A percentile compares a stretch with the other conserved stretches of the same genome.
Conservation (phyloP, 805 yeast genomes). For the Candida rishiriensis region DNA sequence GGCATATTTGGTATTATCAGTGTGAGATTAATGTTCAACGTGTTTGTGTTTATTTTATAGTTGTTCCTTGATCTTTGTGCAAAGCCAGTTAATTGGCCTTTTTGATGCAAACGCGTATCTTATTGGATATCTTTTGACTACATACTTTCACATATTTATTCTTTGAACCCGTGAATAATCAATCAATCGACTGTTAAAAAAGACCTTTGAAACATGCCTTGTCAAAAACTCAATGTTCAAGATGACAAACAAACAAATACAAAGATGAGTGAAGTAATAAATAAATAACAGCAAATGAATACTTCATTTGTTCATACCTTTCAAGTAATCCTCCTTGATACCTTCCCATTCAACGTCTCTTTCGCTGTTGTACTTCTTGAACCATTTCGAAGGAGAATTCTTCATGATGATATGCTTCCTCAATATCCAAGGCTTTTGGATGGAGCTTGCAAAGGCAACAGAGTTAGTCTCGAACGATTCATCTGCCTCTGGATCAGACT, state of each 20-base stretch:
- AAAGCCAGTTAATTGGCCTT: too few relatives aligned
- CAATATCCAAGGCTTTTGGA: slow-evolving; percentile 34
- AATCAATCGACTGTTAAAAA: too few relatives aligned
- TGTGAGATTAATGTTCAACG: too few relatives aligned
- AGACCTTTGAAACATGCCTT: too few relatives aligned
- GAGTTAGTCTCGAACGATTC: slow-evolving; percentile 74
- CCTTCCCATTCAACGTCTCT: slow-evolving; percentile 30
- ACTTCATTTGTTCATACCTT: slow-evolving; percentile 29
- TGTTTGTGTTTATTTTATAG: background rate
- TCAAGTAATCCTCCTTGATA: slow-evolving; percentile 32
- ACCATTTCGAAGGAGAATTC: slow-evolving; percentile 35
- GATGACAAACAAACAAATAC: too few relatives aligned
- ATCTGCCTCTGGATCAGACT: slow-evolving; percentile 64
- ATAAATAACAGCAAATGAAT: background rate
- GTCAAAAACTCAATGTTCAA: too few relatives aligned
- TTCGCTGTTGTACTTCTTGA: slow-evolving; percentile 30
- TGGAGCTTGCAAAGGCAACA: slow-evolving; percentile 30
- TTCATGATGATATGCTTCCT: slow-evolving; percentile 37
- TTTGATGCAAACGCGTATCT: too few relatives aligned
- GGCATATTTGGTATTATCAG: too few relatives aligned
- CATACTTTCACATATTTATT: background rate
- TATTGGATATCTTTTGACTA: background rate
- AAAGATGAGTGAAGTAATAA: slow-evolving; percentile 3
- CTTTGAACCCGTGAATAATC: too few relatives aligned
- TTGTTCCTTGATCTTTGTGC: background rate